A percentile compares a stretch with the other conserved stretches of the same genome.
Evolutionary conservation across 1,284 basidiomycete species (phyloP).

Genomic region (Fomitiporia mediterranea): DNA sequence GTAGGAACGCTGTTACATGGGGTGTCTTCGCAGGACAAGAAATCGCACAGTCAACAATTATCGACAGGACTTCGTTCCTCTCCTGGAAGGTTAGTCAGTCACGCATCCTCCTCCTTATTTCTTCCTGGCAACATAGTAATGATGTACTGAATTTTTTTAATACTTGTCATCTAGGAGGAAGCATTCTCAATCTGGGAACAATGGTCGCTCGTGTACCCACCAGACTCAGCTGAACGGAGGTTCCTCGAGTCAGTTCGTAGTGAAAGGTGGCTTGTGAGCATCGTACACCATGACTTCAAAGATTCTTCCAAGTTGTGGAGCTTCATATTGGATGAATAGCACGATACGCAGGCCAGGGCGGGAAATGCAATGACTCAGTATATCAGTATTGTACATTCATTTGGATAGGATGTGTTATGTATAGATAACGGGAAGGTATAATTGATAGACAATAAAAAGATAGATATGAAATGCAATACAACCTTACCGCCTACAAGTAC

Average conservation of each 20-base stretch:
- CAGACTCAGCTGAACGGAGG: slow-evolving; percentile 65
- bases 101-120: slow-evolving; percentile 5
- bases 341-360: too few relatives aligned
- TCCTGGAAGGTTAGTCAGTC: slow-evolving; percentile 74
- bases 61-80: slow-evolving; percentile 88
- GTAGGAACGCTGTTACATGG: slow-evolving; percentile 97
- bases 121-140: background rate
- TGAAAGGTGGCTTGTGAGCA: slow-evolving; percentile 86
- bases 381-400: slow-evolving; percentile 8
- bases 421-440: background rate
- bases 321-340: slow-evolving; percentile 55
- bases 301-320: slow-evolving; percentile 78
- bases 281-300: slow-evolving; percentile 95
- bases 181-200: slow-evolving; percentile 96
- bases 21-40: slow-evolving; percentile 97
- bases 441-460: background rate
- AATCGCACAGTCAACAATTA: slow-evolving; percentile 95
- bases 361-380: background rate
- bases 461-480: too few relatives aligned
- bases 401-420: background rate
- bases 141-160: background rate
- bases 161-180: slow-evolving; percentile 66
- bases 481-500: too few relatives aligned
- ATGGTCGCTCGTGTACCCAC: slow-evolving; percentile 88
- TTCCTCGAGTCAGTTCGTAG: slow-evolving; percentile 71